Conservation (phyloP, 192 early-diverging fungal genomes). For the Allomyces arbusculus region DNA sequence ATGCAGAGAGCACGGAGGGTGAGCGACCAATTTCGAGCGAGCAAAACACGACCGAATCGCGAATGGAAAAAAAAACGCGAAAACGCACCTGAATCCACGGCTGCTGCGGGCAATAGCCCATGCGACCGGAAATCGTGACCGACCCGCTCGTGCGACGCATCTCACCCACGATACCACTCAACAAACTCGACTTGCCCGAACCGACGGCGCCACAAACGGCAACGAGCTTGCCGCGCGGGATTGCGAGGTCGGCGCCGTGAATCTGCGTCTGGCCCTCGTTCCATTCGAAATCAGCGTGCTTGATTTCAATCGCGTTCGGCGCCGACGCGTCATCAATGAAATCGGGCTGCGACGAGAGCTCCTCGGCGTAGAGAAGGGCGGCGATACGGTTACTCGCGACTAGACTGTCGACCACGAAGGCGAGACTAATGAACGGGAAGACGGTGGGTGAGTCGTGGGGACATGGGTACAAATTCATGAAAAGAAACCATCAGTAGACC, state of each 20-base stretch:
- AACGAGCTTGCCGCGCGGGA: neutral
- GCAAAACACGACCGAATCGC: too few relatives aligned
- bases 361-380: neutral
- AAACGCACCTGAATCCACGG: conserved; percentile 51
- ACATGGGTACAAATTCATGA: too few relatives aligned
- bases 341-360: neutral
- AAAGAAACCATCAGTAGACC: neutral
- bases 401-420: neutral
- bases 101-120: conserved; percentile 51
- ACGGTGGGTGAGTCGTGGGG: too few relatives aligned
- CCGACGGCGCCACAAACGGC: neutral
- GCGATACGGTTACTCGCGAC: neutral
- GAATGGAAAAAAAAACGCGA: too few relatives aligned
- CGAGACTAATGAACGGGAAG: neutral
- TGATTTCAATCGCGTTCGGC: neutral
- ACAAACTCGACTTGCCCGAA: conserved; percentile 29
- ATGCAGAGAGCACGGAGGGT: neutral
- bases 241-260: neutral
- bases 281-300: neutral
- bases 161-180: conserved; percentile 66
- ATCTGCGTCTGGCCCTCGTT: neutral
- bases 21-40: too few relatives aligned
- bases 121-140: conserved; percentile 35
- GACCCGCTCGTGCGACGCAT: conserved; percentile 37
- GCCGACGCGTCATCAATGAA: neutral